Evolutionary conservation across 148 eudicot species (phyloP).

Genomic region (Agrostemma githago): DNA sequence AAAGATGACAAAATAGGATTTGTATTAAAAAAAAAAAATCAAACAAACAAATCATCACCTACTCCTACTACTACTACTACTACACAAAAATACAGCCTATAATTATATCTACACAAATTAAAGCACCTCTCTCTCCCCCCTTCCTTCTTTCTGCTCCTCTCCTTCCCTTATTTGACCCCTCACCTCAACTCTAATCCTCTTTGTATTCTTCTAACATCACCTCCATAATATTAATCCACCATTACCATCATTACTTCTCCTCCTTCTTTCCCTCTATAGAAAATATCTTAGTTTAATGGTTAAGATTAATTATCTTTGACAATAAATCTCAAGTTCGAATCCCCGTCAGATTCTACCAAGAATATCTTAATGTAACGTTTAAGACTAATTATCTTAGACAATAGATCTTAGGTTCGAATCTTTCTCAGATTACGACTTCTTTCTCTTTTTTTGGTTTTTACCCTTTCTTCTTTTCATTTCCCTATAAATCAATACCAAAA

Average conservation of each 20-base stretch:
- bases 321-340: too few relatives aligned
- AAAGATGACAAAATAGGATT: neutral
- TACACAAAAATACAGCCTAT: slow-evolving; percentile 22
- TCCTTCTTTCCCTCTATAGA: neutral
- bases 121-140: slow-evolving; percentile 13
- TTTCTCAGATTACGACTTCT: neutral
- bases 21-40: neutral
- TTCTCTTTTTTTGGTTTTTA: too few relatives aligned
- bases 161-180: slow-evolving; percentile 14
- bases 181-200: neutral
- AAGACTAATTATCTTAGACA: too few relatives aligned
- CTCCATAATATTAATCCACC: neutral
- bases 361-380: too few relatives aligned
- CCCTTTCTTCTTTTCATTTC: too few relatives aligned
- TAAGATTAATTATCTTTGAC: too few relatives aligned
- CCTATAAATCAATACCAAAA: neutral
- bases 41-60: slow-evolving; percentile 16
- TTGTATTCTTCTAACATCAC: slow-evolving; percentile 8
- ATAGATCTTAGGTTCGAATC: too few relatives aligned
- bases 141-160: slow-evolving; percentile 13
- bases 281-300: too few relatives aligned
- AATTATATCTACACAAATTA: too few relatives aligned
- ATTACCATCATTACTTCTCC: slow-evolving; percentile 6
- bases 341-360: too few relatives aligned
- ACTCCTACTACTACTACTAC: neutral